Evolutionary conservation across 2,329 filamentous ascomycete genomes (phyloP).

Genomic region (Calonectria honghensis): DNA sequence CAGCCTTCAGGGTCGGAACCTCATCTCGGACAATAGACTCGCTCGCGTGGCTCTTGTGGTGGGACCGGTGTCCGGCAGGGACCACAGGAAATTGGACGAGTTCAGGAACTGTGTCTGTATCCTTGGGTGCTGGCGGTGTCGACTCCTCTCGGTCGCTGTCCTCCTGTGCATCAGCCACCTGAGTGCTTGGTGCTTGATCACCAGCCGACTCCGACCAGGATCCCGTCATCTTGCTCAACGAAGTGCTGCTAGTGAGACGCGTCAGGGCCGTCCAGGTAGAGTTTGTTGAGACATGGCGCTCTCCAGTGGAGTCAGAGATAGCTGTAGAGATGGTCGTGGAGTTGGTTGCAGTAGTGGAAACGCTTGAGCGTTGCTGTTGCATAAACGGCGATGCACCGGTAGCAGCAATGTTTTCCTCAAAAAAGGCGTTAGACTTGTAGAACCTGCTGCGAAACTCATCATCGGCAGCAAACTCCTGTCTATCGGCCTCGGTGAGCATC

Average conservation of each 20-base stretch:
- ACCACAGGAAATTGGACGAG: conserved; percentile 56
- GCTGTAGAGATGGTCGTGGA: conserved; percentile 72
- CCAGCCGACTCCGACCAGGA: conserved; percentile 56
- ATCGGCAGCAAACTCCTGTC: conserved; percentile 58
- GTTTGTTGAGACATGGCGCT: conserved; percentile 72
- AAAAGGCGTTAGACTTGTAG: conserved; percentile 43
- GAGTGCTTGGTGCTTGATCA: conserved; percentile 57
- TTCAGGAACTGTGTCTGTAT: conserved; percentile 61
- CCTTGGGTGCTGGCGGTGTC: conserved; percentile 51
- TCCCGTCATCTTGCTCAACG: conserved; percentile 61
- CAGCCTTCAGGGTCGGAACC: conserved; percentile 55
- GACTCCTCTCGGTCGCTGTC: conserved; percentile 53
- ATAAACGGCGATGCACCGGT: conserved; percentile 45
- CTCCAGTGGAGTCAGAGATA: conserved; percentile 67
- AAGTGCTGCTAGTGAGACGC: conserved; percentile 73
- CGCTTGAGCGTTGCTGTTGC: conserved; percentile 70
- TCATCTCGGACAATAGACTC: conserved; percentile 60
- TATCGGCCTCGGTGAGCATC: conserved; percentile 59
- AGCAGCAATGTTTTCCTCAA: conserved; percentile 48
- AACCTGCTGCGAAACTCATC: conserved; percentile 53
- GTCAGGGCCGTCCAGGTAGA: conserved; percentile 74
- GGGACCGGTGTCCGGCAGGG: conserved; percentile 49
- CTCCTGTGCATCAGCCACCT: conserved; percentile 49
- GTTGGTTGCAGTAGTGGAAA: conserved; percentile 72
- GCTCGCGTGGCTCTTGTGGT: conserved; percentile 63